Base-by-base conservation (phyloP, 1,139 yeast genomes). In the Debaryomyces udenii region DNA sequence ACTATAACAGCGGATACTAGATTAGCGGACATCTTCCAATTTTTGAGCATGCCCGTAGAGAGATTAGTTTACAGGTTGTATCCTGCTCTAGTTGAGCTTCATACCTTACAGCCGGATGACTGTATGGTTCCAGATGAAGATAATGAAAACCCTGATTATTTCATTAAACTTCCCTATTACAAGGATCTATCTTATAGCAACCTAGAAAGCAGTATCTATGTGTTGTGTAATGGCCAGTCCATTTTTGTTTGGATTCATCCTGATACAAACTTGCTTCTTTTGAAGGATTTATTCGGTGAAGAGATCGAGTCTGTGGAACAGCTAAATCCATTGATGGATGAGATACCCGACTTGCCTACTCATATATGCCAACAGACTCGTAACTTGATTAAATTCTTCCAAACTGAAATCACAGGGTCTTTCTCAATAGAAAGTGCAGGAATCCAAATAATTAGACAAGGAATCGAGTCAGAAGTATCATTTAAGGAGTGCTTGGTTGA, bases 81-180 rank as follows among this genome's bases (percentile, higher is more conserved):
- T 55, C 99, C 99, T 1, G 81, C 87, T 4, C 70, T 93, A 46
- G 73, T 87, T 34, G 89, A 88, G 31, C 62, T 91, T 31, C 96
- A 90, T 60, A 74, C 80, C 3, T 62, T 88, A 42, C 69, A 66
- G 6, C 85, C 80, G 6, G 68, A 66, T 3, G 88, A 82, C 46
- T 78, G 86, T 31, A 55, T 72, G 16, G 64, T 70, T 17, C 38
- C 43, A 3, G 51, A 56, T 7, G 34, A 61, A 49, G 47, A 45
- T 27, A 76, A 75, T 39, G 71, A 69, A 7, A 69, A 70, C 14
- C 67, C 64, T 4, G 77, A 76, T 27, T 61, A 67, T 20, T 78
- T 86, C 59, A 67, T 70, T 14, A 55, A 76, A 45, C 79, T 90
- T 3, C 74, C 75, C 2, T 65, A 70, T 39, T 66, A 64, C 38